phyloP scores from a whole-genome alignment of 495 filamentous ascomycete species.

The Hyaloscypha bicolor region DNA sequence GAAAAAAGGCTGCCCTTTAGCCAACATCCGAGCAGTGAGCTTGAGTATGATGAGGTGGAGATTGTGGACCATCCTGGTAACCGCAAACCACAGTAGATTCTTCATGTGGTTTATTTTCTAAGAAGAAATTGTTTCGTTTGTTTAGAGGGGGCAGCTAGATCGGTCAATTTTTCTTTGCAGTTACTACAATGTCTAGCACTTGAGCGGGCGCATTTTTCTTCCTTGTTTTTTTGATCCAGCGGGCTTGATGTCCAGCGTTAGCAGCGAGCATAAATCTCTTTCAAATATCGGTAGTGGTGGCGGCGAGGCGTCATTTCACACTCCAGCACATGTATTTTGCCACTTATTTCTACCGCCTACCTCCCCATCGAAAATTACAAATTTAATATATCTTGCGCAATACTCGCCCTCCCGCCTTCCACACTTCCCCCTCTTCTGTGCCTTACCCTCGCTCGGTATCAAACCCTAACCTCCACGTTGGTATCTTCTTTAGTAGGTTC shows the following conservation, averaged over 20 bases:
- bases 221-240: not conserved
- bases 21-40: not conserved
- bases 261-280: not conserved
- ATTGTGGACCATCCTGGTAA: not conserved
- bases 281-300: not conserved
- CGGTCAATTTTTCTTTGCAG: not conserved
- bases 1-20: not conserved
- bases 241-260: not conserved
- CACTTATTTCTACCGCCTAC: not conserved
- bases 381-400: too few relatives aligned
- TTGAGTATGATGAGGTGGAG: not conserved
- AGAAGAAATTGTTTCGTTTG: not conserved
- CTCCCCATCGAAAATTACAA: too few relatives aligned
- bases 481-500: too few relatives aligned
- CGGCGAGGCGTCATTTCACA: not conserved
- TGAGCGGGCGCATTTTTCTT: not conserved
- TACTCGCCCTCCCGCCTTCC: too few relatives aligned
- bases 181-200: not conserved
- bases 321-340: not conserved
- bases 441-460: too few relatives aligned
- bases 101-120: not conserved
- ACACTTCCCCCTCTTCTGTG: too few relatives aligned
- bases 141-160: not conserved
- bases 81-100: not conserved
- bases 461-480: too few relatives aligned